phyloP scores from a whole-genome alignment of 2,329 filamentous ascomycete species.

The Fonsecaea erecta region DNA sequence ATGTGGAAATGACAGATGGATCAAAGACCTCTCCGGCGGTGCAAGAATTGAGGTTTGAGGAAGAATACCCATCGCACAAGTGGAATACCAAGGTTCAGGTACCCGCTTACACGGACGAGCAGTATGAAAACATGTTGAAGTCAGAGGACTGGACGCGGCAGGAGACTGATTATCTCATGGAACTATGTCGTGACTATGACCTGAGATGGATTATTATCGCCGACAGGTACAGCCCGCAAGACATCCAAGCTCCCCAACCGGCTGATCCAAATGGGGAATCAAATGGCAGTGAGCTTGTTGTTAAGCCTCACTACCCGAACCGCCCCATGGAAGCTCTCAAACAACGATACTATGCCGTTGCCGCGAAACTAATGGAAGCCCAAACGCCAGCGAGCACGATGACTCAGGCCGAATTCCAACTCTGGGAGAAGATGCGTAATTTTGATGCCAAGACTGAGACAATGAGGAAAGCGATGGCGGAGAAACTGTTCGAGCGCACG shows the following conservation, averaged over 20 bases:
- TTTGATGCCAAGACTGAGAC: constrained; percentile 83
- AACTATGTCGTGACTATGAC: constrained; percentile 75
- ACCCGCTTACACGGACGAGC: constrained; percentile 82
- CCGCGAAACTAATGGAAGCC: constrained; percentile 78
- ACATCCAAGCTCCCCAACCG: constrained; percentile 20
- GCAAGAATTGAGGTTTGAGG: constrained; percentile 44
- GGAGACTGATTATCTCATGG: constrained; percentile 90
- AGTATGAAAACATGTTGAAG: constrained; percentile 77
- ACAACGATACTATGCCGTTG: constrained; percentile 84
- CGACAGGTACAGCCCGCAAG: constrained; percentile 79
- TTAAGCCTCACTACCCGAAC: constrained; percentile 43
- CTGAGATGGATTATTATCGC: constrained; percentile 89
- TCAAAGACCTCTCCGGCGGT: constrained; percentile 41
- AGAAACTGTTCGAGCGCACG: constrained; percentile 75
- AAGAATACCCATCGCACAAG: constrained; percentile 72
- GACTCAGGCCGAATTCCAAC: constrained; percentile 79
- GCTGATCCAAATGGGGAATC: constrained; percentile 43
- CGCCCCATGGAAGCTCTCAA: constrained; percentile 91
- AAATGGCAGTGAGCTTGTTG: constrained; percentile 32
- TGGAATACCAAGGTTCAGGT: constrained; percentile 82
- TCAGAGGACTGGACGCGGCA: constrained; percentile 83
- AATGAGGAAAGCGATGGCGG: constrained; percentile 81
- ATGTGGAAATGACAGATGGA: constrained; percentile 39
- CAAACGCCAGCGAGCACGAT: constrained; percentile 83
- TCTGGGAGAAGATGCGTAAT: constrained; percentile 82